Evolutionary conservation across 164 flowering plant genomes (phyloP).

Genomic region (Santalum album): DNA sequence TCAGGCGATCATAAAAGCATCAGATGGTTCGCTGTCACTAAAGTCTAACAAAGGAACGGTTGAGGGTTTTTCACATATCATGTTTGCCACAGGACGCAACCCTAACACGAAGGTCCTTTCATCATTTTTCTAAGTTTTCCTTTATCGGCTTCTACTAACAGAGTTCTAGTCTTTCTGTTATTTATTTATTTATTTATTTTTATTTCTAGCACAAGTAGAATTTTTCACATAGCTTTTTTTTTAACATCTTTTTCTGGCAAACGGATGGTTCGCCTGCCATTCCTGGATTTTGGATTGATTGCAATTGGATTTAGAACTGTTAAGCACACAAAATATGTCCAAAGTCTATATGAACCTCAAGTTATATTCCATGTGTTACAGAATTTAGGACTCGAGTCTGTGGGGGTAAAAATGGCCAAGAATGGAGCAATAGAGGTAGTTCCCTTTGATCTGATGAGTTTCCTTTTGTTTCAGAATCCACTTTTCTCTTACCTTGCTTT

Average conservation of each 20-base stretch:
- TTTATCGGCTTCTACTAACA: neutral
- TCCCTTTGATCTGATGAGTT: neutral
- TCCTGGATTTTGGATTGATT: no score
- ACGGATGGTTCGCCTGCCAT: no score
- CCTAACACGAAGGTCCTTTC: constrained; percentile 83
- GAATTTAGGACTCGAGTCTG: constrained; percentile 77
- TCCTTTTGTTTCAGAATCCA: neutral
- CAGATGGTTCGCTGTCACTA: constrained; percentile 74
- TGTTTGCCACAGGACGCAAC: constrained; percentile 97
- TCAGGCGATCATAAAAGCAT: constrained; percentile 55
- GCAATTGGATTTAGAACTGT: no score
- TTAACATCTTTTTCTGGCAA: no score
- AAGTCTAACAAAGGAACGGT: constrained; percentile 82
- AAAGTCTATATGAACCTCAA: no score
- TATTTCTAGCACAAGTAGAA: no score
- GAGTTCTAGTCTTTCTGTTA: no score
- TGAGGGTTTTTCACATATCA: constrained; percentile 92
- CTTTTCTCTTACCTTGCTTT: neutral
- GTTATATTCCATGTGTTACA: constrained; percentile 20
- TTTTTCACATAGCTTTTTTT: no score
- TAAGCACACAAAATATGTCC: no score
- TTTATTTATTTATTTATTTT: no score
- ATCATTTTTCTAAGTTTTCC: neutral
- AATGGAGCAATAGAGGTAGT: constrained; percentile 88
- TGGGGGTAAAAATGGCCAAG: constrained; percentile 67